Evolutionary conservation across 768 basidiomycete species (phyloP), one percentile per base, ranked within the genome.

Genomic region (Mycena galericulata): DNA sequence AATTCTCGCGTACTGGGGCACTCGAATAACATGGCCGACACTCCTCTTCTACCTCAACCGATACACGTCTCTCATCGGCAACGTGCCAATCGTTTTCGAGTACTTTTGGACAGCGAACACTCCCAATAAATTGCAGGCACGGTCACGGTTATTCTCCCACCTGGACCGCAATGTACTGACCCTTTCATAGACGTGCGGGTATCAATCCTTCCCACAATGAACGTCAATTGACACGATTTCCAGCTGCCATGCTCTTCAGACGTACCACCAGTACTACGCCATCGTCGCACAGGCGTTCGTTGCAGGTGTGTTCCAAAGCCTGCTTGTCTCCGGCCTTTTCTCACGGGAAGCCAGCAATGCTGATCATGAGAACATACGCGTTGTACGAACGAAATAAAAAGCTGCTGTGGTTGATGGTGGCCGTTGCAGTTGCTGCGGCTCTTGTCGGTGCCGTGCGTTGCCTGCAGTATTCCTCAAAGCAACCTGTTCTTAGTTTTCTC

Each of bases 281-380:
- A 67, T 83, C 22, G 62, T 73, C 10, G 74, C 79, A n/a, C 83
- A 84, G 58, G 30, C 76, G 22, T 64, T 80, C 32, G 76, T 81
- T 26, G 80, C 77, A 26, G 71, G 82, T 80, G 61, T 34, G 79
- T 77, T 24, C 17, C 34, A 10, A 34, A 27, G 14, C 32, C 26
- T 40, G 9, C 41, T 40, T 29, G 4, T n/a, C 12, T 15, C 34
- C 54, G 18, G 4, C 47, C 30, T 29, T 36, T 26, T n/a, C 62
- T 30, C 32, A 17, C 29, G 15, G 14, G 9, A 12, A 20, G n/a
- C 18, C 47, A 83, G 82, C 76, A 12, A 69, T 83, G 30, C 73
- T 84, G 45, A 81, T 82, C 17, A 82, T 85, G 76, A 78, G 84
- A 22, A 82, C 79, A 38, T 82, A 83, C 65, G 84, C 84, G 10